Base-by-base conservation (phyloP, 2,329 filamentous ascomycete species). In the Colletotrichum limetticola region DNA sequence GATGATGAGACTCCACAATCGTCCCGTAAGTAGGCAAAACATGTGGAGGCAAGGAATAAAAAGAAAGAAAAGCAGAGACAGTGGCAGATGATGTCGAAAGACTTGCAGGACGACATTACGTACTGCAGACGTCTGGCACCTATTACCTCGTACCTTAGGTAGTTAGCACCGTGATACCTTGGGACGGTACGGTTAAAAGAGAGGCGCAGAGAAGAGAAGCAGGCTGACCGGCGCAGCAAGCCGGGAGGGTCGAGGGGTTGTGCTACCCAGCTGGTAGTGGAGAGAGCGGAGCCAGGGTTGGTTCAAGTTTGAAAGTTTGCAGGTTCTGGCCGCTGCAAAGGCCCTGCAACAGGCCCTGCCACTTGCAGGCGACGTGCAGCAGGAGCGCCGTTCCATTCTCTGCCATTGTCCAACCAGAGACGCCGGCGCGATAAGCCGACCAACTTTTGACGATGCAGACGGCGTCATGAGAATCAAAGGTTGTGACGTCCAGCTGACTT, bases 381-480 rank as follows among this genome's bases (percentile, higher is more conserved):
- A n/a, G 32, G 16, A 67, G 57, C 35, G 37, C 28, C 24, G 14
- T 32, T 28, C 53, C 70, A 72, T 72, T 72, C 59, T 60, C 66
- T 32, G 24, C 42, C 70, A 72, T 72, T 72, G 66, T 65, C 70
- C 70, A 72, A 72, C 70, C 70, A 72, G 46, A 65, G 46, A 30
- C 32, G 59, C 46, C 11, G 66, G 12, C 28, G 66, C 66, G 70
- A 72, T 72, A 72, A 72, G 69, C 67, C 60, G 37, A 60, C 66
- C 66, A 65, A 37, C 26, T 64, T 59, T 72, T 72, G 66, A 72
- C 66, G 70, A 69, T 64, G 65, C 59, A 49, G 42, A n/a, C 66
- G 32, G 70, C 66, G 70, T 72, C 70, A 72, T 61, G 28, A 60
- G 64, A 71, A 69, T 42, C 60, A n/a, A 64, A 59, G 32, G 52